Conservation (phyloP, 345 rosid species). For the Pseudoturritis turrita region DNA sequence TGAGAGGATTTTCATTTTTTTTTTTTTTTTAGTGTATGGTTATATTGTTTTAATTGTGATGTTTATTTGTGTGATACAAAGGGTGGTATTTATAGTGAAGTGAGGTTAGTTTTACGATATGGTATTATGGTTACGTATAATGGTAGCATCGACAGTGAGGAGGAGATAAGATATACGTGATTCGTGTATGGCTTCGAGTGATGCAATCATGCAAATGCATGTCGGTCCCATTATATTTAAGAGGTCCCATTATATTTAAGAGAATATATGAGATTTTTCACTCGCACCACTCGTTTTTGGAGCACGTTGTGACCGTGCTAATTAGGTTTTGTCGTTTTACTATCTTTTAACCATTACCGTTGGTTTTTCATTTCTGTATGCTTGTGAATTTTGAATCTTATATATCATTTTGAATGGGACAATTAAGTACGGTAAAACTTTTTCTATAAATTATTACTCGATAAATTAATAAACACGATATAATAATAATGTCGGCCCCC, state of each 20-base stretch:
- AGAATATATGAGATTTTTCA: background rate
- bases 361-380: background rate
- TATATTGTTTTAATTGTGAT: conserved; percentile 16
- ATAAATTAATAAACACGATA: too few relatives aligned
- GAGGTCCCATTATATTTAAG: background rate
- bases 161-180: background rate
- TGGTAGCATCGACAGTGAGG: background rate
- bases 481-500: too few relatives aligned
- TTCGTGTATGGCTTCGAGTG: background rate
- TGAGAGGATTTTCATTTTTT: conserved; percentile 19
- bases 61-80: background rate
- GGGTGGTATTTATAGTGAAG: conserved; percentile 14
- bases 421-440: too few relatives aligned
- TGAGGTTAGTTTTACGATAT: background rate
- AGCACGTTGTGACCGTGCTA: conserved; percentile 14
- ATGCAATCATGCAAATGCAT: background rate
- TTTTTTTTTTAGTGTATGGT: background rate
- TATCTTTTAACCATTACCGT: too few relatives aligned
- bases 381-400: background rate
- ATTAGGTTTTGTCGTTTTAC: background rate
- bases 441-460: too few relatives aligned
- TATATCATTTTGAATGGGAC: too few relatives aligned
- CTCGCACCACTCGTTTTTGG: conserved; percentile 10
- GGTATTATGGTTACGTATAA: background rate
- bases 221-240: background rate